Evolutionary conservation across 768 basidiomycete genomes (phyloP).

Genomic region (Tephrocybe sp.): DNA sequence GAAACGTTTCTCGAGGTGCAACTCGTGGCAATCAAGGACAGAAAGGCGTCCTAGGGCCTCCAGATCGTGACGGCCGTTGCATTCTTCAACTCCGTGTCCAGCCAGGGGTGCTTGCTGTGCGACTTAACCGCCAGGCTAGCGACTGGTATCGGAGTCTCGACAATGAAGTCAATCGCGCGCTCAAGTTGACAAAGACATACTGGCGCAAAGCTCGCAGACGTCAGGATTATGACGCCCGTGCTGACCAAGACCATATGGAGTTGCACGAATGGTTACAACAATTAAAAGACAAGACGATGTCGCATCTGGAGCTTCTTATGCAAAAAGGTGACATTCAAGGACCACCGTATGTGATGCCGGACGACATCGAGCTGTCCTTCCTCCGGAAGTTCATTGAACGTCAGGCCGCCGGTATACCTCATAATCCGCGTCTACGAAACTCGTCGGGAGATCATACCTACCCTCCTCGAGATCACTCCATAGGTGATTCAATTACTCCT

Average conservation of each 20-base stretch:
- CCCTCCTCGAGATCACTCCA: slow-evolving; percentile 43
- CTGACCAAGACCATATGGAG: slow-evolving; percentile 89
- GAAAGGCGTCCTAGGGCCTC: slow-evolving; percentile 72
- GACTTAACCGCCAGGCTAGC: slow-evolving; percentile 71
- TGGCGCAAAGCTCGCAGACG: slow-evolving; percentile 82
- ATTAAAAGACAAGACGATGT: slow-evolving; percentile 87
- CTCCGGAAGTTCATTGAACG: slow-evolving; percentile 82
- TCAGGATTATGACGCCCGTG: slow-evolving; percentile 82
- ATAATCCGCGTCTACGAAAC: slow-evolving; percentile 78
- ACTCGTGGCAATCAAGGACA: slow-evolving; percentile 86
- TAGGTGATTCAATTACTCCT: slow-evolving; percentile 43
- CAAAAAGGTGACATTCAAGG: slow-evolving; percentile 86
- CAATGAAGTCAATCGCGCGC: slow-evolving; percentile 74
- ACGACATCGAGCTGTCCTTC: slow-evolving; percentile 75
- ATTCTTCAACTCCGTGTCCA: slow-evolving; percentile 81
- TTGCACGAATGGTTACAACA: slow-evolving; percentile 87
- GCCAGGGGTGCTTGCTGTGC: slow-evolving; percentile 77
- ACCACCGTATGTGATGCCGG: slow-evolving; percentile 80
- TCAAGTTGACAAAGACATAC: slow-evolving; percentile 84
- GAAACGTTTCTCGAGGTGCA: slow-evolving; percentile 82
- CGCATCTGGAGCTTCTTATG: slow-evolving; percentile 83
- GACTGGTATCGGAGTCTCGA: slow-evolving; percentile 84
- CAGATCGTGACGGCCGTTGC: slow-evolving; percentile 75
- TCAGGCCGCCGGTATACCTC: slow-evolving; percentile 71
- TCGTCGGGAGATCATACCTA: slow-evolving; percentile 34